Evolutionary conservation across 805 yeast species (phyloP).

Genomic region (Danielia oregonensis): DNA sequence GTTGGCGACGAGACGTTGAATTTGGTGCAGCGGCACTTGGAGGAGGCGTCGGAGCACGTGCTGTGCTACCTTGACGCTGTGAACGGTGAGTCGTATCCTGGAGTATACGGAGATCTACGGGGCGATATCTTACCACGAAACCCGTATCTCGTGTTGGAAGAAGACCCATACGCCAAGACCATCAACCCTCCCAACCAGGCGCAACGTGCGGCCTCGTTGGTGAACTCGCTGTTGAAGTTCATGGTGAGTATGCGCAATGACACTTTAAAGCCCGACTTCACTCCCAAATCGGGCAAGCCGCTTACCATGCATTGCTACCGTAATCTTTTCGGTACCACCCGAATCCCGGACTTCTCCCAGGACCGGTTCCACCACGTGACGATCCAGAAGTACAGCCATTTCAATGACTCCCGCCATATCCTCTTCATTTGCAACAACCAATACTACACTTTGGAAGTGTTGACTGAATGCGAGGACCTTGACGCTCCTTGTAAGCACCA

Average conservation of each 20-base stretch:
- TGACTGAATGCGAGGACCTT: constrained; percentile 27
- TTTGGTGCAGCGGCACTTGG: constrained; percentile 52
- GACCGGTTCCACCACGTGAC: constrained; percentile 30
- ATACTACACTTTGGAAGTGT: constrained; percentile 47
- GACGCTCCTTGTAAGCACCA: constrained; percentile 27
- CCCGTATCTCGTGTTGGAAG: constrained; percentile 70
- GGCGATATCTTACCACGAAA: constrained; percentile 73
- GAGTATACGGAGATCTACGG: constrained; percentile 58
- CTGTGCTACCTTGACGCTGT: constrained; percentile 53
- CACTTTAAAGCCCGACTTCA: constrained; percentile 53
- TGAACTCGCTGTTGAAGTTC: constrained; percentile 65
- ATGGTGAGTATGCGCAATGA: constrained; percentile 54
- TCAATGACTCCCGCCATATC: constrained; percentile 45
- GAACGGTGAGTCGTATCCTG: constrained; percentile 48
- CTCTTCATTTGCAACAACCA: constrained; percentile 48
- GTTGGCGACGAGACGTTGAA: constrained; percentile 37
- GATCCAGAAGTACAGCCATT: constrained; percentile 28
- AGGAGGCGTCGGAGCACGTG: constrained; percentile 40
- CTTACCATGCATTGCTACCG: constrained; percentile 66
- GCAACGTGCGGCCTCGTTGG: constrained; percentile 63
- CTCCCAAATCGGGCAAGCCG: constrained; percentile 47
- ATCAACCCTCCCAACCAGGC: constrained; percentile 61
- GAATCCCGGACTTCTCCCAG: constrained; percentile 36
- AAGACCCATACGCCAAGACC: constrained; percentile 61
- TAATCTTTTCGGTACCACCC: constrained; percentile 66